Conservation (phyloP, 129 eudicot species). For the Lactuca sativa region DNA sequence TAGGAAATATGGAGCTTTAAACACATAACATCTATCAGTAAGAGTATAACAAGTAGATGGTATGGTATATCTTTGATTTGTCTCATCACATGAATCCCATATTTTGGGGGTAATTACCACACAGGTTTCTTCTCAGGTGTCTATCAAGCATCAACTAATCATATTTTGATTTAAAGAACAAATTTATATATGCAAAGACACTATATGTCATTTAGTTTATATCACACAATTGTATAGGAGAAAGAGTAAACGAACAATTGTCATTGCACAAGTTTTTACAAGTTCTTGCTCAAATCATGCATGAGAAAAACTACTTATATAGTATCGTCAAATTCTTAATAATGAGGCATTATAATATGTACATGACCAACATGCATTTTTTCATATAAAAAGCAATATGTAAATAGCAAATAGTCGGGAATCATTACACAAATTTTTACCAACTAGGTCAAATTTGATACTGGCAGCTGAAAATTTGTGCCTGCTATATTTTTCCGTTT, state of each 20-base stretch:
- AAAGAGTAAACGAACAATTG: background rate
- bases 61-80: background rate
- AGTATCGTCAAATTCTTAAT: background rate
- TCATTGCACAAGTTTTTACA: background rate
- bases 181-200: background rate
- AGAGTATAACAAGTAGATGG: background rate
- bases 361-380: background rate
- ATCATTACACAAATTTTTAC: background rate
- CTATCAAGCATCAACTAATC: background rate
- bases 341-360: background rate
- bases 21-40: background rate
- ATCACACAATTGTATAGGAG: background rate
- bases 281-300: background rate
- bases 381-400: background rate
- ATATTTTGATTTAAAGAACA: background rate
- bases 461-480: background rate
- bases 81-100: background rate
- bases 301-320: background rate
- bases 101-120: background rate
- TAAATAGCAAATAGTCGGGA: background rate
- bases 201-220: background rate
- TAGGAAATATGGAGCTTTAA: conserved; percentile 8
- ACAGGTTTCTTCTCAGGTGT: background rate
- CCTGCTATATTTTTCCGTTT: background rate
- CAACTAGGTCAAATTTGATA: background rate